Evolutionary conservation across 768 basidiomycete species (phyloP), one percentile per base, ranked within the genome.

Genomic region (Amanita inopinata): DNA sequence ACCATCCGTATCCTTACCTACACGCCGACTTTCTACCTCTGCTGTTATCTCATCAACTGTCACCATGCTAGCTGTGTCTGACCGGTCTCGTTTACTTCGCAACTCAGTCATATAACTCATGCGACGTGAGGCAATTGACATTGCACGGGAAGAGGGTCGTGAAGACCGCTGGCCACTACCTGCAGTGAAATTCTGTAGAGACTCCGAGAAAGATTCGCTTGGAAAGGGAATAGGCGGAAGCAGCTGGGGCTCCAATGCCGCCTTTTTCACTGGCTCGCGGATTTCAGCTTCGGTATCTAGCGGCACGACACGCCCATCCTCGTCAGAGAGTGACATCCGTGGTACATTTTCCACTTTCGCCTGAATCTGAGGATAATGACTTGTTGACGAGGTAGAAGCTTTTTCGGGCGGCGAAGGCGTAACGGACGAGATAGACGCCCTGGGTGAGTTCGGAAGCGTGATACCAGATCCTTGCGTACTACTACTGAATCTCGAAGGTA

Each of bases 1-100:
- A 3, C 9, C 11, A 28, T 67, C 65, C 12, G 64, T 51, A 8
- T 54, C 63, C 52, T 65, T 70, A 52, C 73, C 78, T 40, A 71
- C 75, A 45, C 75, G 64, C 27, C 76, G 67, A 53, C 79, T 88
- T 54, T 78, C 94, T 5, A 99, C 86, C 54, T 94, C 86, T 7
- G 90, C 92, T 0, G 96, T 97, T 53, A 99, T 96, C 62, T 99
- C 91, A 55, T 99, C 94, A 17, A 99, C 88, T 0, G 94, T 99
- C 61, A 97, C 73, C 53, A 97, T 63, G 51, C 87, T 91, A 3
- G 88, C 89, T 5, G 90, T 89, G 54, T 94, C 91, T 0, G 85
- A 86, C 28, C 74, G 70, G 53, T 96, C 90, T 15, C 85, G 78
- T 57, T 80, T 86, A 58, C 78, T 85, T 46, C 86, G 70, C 43